Evolutionary conservation across 257 asterid genomes (phyloP).

Genomic region (Linderniella brevidens): DNA sequence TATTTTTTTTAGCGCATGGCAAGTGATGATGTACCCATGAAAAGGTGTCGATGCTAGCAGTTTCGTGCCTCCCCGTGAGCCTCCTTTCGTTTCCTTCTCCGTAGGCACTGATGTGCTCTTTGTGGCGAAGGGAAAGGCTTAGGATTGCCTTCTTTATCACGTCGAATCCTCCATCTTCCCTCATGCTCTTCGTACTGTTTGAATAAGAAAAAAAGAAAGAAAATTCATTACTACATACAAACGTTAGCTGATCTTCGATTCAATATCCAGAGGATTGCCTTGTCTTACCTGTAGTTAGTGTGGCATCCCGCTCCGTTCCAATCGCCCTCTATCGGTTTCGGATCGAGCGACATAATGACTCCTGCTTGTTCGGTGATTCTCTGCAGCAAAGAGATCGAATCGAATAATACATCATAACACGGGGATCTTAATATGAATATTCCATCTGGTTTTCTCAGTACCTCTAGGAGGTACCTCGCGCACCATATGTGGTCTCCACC

Average conservation of each 20-base stretch:
- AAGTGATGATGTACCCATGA: too few relatives aligned
- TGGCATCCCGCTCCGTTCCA: constrained; percentile 53
- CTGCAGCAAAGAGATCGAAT: not conserved
- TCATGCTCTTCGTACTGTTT: constrained; percentile 17
- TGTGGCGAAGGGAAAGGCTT: constrained; percentile 13
- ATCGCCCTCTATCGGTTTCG: constrained; percentile 21
- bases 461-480: constrained; percentile 95
- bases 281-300: constrained; percentile 27
- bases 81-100: not conserved
- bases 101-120: constrained; percentile 15
- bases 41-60: not conserved
- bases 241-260: not conserved
- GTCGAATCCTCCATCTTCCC: constrained; percentile 15
- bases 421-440: too few relatives aligned
- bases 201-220: not conserved
- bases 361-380: constrained; percentile 4
- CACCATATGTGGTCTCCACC: constrained; percentile 97
- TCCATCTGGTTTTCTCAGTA: too few relatives aligned
- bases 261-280: not conserved
- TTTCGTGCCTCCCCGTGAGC: constrained; percentile 1
- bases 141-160: constrained; percentile 17
- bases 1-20: too few relatives aligned
- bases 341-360: not conserved
- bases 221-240: not conserved
- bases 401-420: too few relatives aligned